Percentiles rank a stretch among this genome's conserved stretches.
Conservation (phyloP, 2,329 filamentous ascomycete species). For the Calonectria henricotiae region DNA sequence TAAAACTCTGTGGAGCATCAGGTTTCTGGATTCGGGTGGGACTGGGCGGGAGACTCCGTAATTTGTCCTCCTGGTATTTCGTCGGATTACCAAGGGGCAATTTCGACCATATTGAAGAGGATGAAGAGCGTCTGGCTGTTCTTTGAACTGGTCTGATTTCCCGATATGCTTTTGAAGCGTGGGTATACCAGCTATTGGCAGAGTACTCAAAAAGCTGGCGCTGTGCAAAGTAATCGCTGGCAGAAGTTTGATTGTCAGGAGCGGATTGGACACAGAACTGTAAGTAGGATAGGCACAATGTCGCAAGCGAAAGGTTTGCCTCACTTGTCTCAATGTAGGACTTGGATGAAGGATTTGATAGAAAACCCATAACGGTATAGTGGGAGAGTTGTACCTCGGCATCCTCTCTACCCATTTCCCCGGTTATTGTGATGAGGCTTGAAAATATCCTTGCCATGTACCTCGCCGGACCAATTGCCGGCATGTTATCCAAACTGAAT, state of each 20-base stretch:
- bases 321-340: neutral
- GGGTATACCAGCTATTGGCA: conserved; percentile 9
- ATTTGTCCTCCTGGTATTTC: neutral
- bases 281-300: conserved; percentile 3
- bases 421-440: neutral
- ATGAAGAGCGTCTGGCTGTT: neutral
- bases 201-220: conserved; percentile 6
- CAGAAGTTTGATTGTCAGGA: neutral
- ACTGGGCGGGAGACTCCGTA: neutral
- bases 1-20: neutral
- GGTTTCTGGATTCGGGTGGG: neutral
- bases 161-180: conserved; percentile 1
- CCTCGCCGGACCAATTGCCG: neutral
- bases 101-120: conserved; percentile 13
- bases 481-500: neutral
- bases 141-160: neutral
- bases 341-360: neutral
- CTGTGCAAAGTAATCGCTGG: neutral
- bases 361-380: neutral
- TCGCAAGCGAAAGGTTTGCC: neutral
- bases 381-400: neutral
- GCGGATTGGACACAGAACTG: conserved; percentile 13
- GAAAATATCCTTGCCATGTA: conserved; percentile 9
- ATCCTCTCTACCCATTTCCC: neutral
- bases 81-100: neutral